Evolutionary conservation across 2,329 filamentous ascomycete genomes (phyloP).

Genomic region (Rugonectria rugulosa): DNA sequence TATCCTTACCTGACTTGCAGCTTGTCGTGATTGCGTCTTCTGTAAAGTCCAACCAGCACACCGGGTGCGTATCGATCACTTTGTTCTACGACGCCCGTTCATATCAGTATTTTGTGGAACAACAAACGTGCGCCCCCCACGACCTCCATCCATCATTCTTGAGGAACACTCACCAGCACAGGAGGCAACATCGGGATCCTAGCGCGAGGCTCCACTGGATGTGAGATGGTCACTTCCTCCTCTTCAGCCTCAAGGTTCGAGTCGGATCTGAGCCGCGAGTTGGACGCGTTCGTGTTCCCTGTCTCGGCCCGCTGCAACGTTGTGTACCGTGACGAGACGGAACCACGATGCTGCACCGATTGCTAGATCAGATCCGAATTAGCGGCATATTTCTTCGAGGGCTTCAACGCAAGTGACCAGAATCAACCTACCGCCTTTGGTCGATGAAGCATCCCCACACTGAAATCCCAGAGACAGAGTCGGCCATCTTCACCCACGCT

Average conservation of each 20-base stretch:
- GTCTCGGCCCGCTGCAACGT: constrained; percentile 66
- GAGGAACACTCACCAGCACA: constrained; percentile 72
- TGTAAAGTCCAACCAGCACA: constrained; percentile 92
- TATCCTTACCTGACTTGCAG: constrained; percentile 81
- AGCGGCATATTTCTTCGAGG: constrained; percentile 18
- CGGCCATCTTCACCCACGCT: constrained; percentile 95
- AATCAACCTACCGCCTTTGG: constrained; percentile 77
- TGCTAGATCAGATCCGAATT: constrained; percentile 26
- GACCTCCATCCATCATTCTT: neutral
- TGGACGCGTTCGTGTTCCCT: constrained; percentile 66
- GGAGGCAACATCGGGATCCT: constrained; percentile 87
- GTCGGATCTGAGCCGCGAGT: constrained; percentile 71
- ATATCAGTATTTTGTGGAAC: constrained; percentile 26
- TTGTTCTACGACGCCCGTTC: constrained; percentile 66
- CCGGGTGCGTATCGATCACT: constrained; percentile 82
- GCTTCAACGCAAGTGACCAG: constrained; percentile 2
- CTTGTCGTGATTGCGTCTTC: constrained; percentile 92
- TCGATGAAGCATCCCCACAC: constrained; percentile 91
- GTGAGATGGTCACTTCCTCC: constrained; percentile 70
- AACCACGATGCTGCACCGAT: constrained; percentile 54
- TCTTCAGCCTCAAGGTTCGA: constrained; percentile 67
- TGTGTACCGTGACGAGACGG: constrained; percentile 59
- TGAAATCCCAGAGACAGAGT: constrained; percentile 96
- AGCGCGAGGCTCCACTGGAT: constrained; percentile 84
- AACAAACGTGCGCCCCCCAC: constrained; percentile 4